These are phyloP conservation scores for Zizania palustris DNA, from an alignment of 202 grass and related monocot genomes.

Conservation along the genomic window DNA sequence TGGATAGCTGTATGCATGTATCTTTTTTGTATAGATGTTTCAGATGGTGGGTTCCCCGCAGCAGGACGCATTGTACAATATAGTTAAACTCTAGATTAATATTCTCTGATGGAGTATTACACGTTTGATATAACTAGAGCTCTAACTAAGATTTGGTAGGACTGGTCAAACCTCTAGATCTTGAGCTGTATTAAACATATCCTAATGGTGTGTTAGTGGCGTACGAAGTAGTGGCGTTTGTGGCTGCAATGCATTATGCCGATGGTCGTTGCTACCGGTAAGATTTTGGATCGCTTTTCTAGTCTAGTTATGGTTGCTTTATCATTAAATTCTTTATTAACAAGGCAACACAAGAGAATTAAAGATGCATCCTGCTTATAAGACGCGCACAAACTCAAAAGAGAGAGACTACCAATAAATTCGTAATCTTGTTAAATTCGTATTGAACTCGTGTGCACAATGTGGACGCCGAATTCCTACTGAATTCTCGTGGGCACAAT, in stretches of 20 bases:
- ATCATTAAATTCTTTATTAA: not conserved
- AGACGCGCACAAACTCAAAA: no score
- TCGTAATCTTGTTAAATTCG: no score
- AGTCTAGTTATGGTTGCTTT: not conserved
- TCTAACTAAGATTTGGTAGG: no score
- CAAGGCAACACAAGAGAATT: not conserved
- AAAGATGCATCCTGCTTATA: no score
- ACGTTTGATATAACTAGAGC: no score
- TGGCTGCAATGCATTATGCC: not conserved
- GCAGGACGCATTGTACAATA: not conserved
- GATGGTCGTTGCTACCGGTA: not conserved
- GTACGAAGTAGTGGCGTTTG: not conserved
- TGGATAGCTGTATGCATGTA: constrained; percentile 9
- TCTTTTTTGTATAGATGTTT: constrained; percentile 31
- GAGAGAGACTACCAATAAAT: no score
- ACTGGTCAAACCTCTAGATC: no score
- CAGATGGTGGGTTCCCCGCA: not conserved
- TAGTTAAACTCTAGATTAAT: constrained; percentile 4
- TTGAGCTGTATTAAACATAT: no score
- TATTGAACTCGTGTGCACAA: no score
- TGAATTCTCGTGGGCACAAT: no score
- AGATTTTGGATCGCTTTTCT: not conserved
- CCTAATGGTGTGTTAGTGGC: no score
- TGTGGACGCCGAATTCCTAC: no score
- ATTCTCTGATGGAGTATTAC: not conserved